A percentile compares a stretch with the other conserved stretches of the same genome.
Evolutionary conservation across 2,329 filamentous ascomycete genomes (phyloP).

Genomic region (Aspergillus ustus): DNA sequence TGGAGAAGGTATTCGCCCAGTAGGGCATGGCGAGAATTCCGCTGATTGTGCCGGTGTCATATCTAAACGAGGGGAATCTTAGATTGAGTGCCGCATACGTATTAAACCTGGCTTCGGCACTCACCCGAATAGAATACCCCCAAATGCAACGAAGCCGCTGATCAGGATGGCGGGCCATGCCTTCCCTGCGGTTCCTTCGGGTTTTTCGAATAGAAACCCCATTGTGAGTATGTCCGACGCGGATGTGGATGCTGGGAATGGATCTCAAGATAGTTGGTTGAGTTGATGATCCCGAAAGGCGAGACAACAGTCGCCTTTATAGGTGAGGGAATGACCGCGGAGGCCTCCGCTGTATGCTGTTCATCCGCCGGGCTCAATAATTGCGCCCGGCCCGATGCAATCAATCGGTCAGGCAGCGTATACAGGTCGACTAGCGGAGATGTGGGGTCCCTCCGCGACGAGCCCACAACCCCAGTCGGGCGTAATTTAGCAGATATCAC

Average conservation of each 20-base stretch:
- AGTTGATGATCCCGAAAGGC: background rate
- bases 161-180: constrained; percentile 11
- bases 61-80: background rate
- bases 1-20: constrained; percentile 41
- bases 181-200: background rate
- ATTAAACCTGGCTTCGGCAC: background rate
- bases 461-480: too few species aligned
- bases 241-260: background rate
- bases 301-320: too few species aligned
- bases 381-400: too few species aligned
- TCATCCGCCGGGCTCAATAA: too few species aligned
- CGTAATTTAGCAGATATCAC: too few species aligned
- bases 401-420: background rate
- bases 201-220: background rate
- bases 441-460: background rate
- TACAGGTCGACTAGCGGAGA: background rate
- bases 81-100: background rate
- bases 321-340: too few species aligned
- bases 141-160: constrained; percentile 13
- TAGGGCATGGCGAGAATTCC: constrained; percentile 56
- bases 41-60: constrained; percentile 20
- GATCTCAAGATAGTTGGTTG: background rate
- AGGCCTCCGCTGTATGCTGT: too few species aligned
- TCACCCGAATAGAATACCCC: constrained; percentile 13
- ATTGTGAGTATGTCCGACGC: background rate